Conservation (phyloP, 345 rosid species). For the Erysimum cheiranthoides region DNA sequence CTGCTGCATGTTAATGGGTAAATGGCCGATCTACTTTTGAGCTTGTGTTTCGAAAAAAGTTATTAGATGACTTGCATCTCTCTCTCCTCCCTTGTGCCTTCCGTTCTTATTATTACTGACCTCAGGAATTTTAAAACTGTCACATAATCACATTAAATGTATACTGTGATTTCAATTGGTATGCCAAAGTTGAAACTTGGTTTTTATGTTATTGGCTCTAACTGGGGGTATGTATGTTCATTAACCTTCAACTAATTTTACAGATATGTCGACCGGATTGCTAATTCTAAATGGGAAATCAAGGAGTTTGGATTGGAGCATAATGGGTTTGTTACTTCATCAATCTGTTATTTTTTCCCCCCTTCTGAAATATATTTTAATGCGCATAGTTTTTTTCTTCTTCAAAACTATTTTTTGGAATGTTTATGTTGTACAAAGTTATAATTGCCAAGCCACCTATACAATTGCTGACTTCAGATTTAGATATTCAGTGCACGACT, state of each 20-base stretch:
- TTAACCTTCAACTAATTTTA: constrained; percentile 38
- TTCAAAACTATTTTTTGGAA: neutral
- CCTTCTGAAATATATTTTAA: neutral
- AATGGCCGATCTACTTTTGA: constrained; percentile 35
- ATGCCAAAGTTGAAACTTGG: constrained; percentile 10
- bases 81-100: constrained; percentile 5
- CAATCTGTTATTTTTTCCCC: constrained; percentile 2
- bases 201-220: constrained; percentile 17
- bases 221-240: constrained; percentile 4
- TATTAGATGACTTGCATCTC: constrained; percentile 19
- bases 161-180: neutral
- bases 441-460: constrained; percentile 16
- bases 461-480: constrained; percentile 8
- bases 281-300: constrained; percentile 95
- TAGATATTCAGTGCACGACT: constrained; percentile 16
- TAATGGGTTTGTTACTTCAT: constrained; percentile 78
- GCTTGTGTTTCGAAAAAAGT: constrained; percentile 5
- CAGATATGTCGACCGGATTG: constrained; percentile 93
- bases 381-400: neutral
- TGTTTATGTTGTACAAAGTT: constrained; percentile 20
- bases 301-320: constrained; percentile 98
- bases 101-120: constrained; percentile 18
- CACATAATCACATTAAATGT: constrained; percentile 13
- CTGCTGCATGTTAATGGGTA: constrained; percentile 96
- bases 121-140: constrained; percentile 1